Base-by-base conservation (phyloP, 495 filamentous ascomycete genomes). In the Neurospora sp. region DNA sequence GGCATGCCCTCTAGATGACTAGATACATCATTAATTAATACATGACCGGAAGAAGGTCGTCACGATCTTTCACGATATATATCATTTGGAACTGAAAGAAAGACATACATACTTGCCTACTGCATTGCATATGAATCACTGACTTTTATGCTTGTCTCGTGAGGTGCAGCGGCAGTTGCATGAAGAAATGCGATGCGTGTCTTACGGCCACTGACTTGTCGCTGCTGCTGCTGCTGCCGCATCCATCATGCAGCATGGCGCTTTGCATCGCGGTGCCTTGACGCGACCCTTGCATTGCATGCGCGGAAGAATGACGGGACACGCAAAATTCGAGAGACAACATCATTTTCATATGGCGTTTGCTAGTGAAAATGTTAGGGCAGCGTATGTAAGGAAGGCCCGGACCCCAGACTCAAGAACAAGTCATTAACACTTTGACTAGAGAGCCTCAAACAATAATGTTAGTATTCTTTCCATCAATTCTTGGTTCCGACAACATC, bases 11-110 rank as follows among this genome's bases (percentile, higher is more conserved):
- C 42, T 45, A 53, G 20, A 12, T 53, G 0, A 22, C 20, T 22
- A 61, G 53, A 65, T 65, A 65, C 53, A 6, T 17, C 27, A 17
- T 65, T 35, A 65, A 65, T 65, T 65, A 35, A 65, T 65, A 65
- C 53, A 35, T 35, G 27, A 65, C 53, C 53, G 16, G 4, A 35
- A 65, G 7, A 65, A 65, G 53, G 53, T 65, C 53, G 53, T 65
- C 1, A 65, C 53, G 14, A 65, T 65, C 31, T 65, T 65, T 37
- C 35, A 37, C 4, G 35, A 37, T 6, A 37, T 5, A 31, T 6
- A 37, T 37, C 35, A 37, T 37, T 37, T 37, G 35, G 35, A 37
- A 37, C 35, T 65, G 20, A 59, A 48, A 48, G 8, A 22, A 53
- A 61, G 20, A 65, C 53, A 8, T 35, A 8, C 22, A 27, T 35